Percentiles rank a stretch among this genome's conserved stretches.
Evolutionary conservation across 805 yeast genomes (phyloP).

Genomic region (Grigorovia humatica): DNA sequence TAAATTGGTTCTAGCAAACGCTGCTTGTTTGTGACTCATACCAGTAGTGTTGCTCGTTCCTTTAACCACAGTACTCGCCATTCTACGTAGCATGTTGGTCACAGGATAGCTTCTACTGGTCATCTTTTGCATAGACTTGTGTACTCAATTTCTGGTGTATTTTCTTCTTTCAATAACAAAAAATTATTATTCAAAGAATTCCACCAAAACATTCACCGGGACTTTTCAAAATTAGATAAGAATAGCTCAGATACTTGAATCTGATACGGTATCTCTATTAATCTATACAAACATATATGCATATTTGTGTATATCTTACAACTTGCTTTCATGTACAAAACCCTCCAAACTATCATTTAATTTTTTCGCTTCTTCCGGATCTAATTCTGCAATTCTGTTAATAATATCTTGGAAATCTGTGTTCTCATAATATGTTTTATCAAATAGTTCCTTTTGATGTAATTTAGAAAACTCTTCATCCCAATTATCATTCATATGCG

Average conservation of each 20-base stretch:
- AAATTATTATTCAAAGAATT: no score
- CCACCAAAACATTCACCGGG: no score
- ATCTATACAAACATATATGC: background rate
- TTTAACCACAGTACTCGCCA: conserved; percentile 17
- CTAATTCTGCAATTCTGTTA: conserved; percentile 16
- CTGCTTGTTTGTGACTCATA: conserved; percentile 4
- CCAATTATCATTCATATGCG: background rate
- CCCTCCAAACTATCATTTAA: conserved; percentile 16
- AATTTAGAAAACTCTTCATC: conserved; percentile 12
- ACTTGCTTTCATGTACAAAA: conserved; percentile 18
- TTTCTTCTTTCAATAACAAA: background rate
- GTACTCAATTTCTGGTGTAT: background rate
- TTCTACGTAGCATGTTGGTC: conserved; percentile 1
- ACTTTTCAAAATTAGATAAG: no score
- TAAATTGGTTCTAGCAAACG: conserved; percentile 10
- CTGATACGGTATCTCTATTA: no score
- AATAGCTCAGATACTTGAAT: no score
- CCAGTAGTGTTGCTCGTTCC: conserved; percentile 19
- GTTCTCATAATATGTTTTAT: conserved; percentile 9
- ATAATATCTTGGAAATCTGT: conserved; percentile 26
- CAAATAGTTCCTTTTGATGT: conserved; percentile 2
- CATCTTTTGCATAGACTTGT: background rate
- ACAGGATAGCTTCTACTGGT: background rate
- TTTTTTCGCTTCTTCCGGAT: conserved; percentile 17
- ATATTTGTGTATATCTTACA: conserved; percentile 4